phyloP scores from a whole-genome alignment of 1,284 basidiomycete species.

The Ceratobasidium sp. region DNA sequence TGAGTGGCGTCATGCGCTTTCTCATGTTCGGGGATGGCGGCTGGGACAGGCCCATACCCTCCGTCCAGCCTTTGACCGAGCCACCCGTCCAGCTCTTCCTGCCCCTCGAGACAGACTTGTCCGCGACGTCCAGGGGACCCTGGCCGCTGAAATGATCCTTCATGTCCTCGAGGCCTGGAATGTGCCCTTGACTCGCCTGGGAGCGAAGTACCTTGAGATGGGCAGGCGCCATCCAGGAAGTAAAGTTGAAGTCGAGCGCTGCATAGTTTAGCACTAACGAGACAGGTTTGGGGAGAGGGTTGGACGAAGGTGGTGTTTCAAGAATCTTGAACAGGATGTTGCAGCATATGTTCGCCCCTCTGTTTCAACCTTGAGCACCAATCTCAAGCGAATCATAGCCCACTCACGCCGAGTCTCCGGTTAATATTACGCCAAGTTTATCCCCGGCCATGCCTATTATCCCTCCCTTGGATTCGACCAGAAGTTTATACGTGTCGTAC shows the following conservation, averaged over 20 bases:
- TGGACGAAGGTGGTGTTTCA: slow-evolving; percentile 62
- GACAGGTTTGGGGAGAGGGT: slow-evolving; percentile 61
- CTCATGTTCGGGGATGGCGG: slow-evolving; percentile 7
- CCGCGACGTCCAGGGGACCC: slow-evolving; percentile 86
- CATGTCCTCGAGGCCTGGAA: slow-evolving; percentile 62
- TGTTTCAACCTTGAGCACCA: slow-evolving; percentile 50
- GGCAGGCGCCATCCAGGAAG: slow-evolving; percentile 93
- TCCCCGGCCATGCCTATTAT: slow-evolving; percentile 85
- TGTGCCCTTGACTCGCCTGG: slow-evolving; percentile 74
- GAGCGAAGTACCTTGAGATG: slow-evolving; percentile 80
- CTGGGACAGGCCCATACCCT: slow-evolving; percentile 5
- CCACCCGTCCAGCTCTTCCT: slow-evolving; percentile 52
- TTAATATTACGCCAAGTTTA: slow-evolving; percentile 75
- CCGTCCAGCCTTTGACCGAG: slow-evolving; percentile 36
- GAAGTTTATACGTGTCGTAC: slow-evolving; percentile 84
- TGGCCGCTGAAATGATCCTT: slow-evolving; percentile 89
- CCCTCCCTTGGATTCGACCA: slow-evolving; percentile 80
- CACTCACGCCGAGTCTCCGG: slow-evolving; percentile 91
- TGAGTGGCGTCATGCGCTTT: slow-evolving; percentile 7
- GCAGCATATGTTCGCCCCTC: slow-evolving; percentile 83
- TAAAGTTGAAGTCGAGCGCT: slow-evolving; percentile 94
- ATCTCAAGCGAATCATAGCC: slow-evolving; percentile 36
- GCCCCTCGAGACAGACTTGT: slow-evolving; percentile 55
- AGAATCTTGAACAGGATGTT: slow-evolving; percentile 84
- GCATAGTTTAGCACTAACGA: slow-evolving; percentile 84